Base-by-base conservation (phyloP, 2,329 filamentous ascomycete species). In the Chaetomium sp. region DNA sequence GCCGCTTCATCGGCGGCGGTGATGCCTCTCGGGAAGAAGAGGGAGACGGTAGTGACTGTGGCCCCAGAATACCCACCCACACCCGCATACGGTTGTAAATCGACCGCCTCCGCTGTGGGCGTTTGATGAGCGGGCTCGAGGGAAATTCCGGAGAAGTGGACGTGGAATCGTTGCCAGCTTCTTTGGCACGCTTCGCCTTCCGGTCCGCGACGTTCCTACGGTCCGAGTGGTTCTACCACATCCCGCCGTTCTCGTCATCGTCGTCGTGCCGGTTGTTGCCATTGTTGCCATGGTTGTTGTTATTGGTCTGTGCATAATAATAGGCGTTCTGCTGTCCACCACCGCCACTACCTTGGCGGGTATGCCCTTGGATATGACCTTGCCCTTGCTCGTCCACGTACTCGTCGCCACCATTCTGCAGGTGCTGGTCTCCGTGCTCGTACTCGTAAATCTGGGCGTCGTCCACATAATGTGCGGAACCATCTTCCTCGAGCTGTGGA, bases 361-460 rank as follows among this genome's bases (percentile, higher is more conserved):
- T 47, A 6, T 60, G 60, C 6, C 54, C 50, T 9, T 55, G 49
- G 8, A 44, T n/a, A 32, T 55, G 61, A 9, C 40, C 38, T 34
- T 60, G 55, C 14, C 54, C 49, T n/a, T 61, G 60, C 9, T 35
- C 40, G 9, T 53, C 45, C 8, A 40, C 44, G 37, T 57, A 55
- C 5, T 41, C 37, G 3, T 38, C 50, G 3, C 36, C 50, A 9
- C 48, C 49, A 10, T 57, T 43, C 12, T 56, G 49, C 2, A 59
- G 55, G 14, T 64, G 62, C 19, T 61, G 57, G 9, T 57, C 58
- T 14, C 61, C 60, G 32, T 71, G 67, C 32, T 71, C 68, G 54
- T 71, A 70, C 46, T 71, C 68, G 51, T 68, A 71, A 9, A 67
- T 67, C 52, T 70, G 68, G 2, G 66, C 62, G 49, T 71, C 68